Percentiles rank a stretch among this genome's conserved stretches.
phyloP scores from a whole-genome alignment of 179 eudicot genomes.

The Actinidia chinensis region DNA sequence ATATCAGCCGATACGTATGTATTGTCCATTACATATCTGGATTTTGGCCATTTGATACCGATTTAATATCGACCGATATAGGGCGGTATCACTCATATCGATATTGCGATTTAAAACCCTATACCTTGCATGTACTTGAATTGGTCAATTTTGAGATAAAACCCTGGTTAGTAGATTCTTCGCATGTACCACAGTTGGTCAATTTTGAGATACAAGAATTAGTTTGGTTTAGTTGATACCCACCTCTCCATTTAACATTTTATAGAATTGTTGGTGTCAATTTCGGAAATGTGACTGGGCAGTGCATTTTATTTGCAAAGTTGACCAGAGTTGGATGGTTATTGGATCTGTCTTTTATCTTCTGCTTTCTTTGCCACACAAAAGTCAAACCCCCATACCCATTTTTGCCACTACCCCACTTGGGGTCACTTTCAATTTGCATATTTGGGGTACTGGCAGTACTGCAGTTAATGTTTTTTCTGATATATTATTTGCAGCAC shows the following conservation, averaged over 20 bases:
- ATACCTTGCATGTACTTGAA: too few species aligned
- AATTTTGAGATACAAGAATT: background rate
- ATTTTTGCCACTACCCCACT: too few species aligned
- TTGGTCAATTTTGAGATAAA: too few species aligned
- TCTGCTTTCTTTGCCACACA: slow-evolving; percentile 3
- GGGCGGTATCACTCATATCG: too few species aligned
- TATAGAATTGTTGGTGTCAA: background rate
- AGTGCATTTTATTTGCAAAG: background rate
- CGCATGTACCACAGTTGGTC: too few species aligned
- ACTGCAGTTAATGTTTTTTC: slow-evolving; percentile 2
- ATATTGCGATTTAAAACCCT: too few species aligned
- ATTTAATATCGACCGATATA: too few species aligned
- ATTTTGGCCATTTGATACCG: too few species aligned
- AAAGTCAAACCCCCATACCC: too few species aligned
- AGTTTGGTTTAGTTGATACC: background rate
- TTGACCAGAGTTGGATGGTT: background rate
- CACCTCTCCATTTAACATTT: background rate
- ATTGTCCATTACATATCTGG: too few species aligned
- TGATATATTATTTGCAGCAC: slow-evolving; percentile 47
- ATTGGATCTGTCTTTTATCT: background rate
- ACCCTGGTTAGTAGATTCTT: too few species aligned
- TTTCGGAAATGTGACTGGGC: background rate
- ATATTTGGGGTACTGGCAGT: background rate
- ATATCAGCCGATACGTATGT: too few species aligned
- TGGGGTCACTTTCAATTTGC: background rate